A percentile compares a stretch with the other conserved stretches of the same genome.
phyloP scores from a whole-genome alignment of 148 eudicot genomes.

The Agrostemma githago region DNA sequence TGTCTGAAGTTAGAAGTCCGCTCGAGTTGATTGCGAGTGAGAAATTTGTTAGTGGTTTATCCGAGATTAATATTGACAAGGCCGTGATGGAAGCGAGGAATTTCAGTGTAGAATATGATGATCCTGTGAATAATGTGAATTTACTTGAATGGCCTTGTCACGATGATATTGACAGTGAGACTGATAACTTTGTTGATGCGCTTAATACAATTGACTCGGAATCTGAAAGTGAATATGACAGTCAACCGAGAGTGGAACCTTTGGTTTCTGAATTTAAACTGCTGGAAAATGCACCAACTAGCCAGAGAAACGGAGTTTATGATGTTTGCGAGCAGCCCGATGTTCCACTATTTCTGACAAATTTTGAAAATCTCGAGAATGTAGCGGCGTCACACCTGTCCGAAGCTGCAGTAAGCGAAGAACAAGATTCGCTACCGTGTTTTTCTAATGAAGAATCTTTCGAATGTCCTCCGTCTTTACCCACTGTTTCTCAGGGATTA shows the following conservation, averaged over 20 bases:
- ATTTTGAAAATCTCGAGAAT: slow-evolving; percentile 18
- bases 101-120: not conserved
- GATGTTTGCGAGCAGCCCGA: slow-evolving; percentile 10
- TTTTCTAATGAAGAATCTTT: slow-evolving; percentile 25
- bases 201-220: slow-evolving; percentile 90
- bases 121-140: slow-evolving; percentile 12
- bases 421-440: slow-evolving; percentile 8
- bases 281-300: slow-evolving; percentile 24
- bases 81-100: not conserved
- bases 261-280: slow-evolving; percentile 22
- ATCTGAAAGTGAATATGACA: slow-evolving; percentile 70
- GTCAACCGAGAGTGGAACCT: slow-evolving; percentile 33
- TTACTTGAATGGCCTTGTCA: slow-evolving; percentile 30
- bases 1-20: slow-evolving; percentile 12
- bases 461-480: slow-evolving; percentile 22
- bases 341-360: slow-evolving; percentile 14
- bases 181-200: slow-evolving; percentile 80
- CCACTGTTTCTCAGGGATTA: not conserved
- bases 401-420: not conserved
- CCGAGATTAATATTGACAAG: slow-evolving; percentile 4
- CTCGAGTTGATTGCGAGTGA: not conserved
- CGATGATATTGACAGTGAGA: slow-evolving; percentile 82
- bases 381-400: slow-evolving; percentile 5
- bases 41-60: not conserved
- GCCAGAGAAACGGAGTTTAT: slow-evolving; percentile 16